Evolutionary conservation across 495 filamentous ascomycete species (phyloP).

Genomic region (Aspergillus asperescens): DNA sequence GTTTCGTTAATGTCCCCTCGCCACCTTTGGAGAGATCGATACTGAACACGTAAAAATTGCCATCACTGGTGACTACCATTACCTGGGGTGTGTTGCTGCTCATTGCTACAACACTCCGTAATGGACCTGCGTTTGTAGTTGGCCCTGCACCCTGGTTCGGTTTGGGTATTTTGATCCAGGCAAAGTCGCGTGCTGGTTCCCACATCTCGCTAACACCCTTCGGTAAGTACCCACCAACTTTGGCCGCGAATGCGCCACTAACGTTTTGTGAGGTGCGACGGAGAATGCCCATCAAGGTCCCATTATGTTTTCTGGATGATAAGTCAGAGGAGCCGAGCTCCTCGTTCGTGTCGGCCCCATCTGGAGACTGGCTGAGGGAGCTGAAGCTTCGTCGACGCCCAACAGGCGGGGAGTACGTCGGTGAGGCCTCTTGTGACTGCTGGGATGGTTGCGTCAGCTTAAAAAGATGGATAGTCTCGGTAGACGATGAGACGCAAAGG

Average conservation of each 20-base stretch:
- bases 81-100: conserved; percentile 88
- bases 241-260: conserved; percentile 81
- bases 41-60: conserved; percentile 88
- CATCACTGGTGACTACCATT: conserved; percentile 97
- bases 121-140: conserved; percentile 38
- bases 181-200: conserved; percentile 93
- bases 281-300: conserved; percentile 80
- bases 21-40: conserved; percentile 93
- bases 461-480: conserved; percentile 97
- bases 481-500: conserved; percentile 90
- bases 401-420: conserved; percentile 27
- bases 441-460: conserved; percentile 53
- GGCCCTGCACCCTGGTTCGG: conserved; percentile 32
- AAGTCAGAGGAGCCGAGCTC: conserved; percentile 30
- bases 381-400: conserved; percentile 38
- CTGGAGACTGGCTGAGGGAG: conserved; percentile 34
- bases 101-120: conserved; percentile 91
- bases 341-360: conserved; percentile 30
- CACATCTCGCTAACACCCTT: conserved; percentile 93
- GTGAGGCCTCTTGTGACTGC: conserved; percentile 28
- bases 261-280: conserved; percentile 96
- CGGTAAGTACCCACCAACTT: conserved; percentile 85
- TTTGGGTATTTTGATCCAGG: conserved; percentile 90
- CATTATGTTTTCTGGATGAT: conserved; percentile 47
- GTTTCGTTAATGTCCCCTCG: conserved; percentile 85